Evolutionary conservation across 352 stramenopile species (phyloP).

Genomic region (Pythium biforme): DNA sequence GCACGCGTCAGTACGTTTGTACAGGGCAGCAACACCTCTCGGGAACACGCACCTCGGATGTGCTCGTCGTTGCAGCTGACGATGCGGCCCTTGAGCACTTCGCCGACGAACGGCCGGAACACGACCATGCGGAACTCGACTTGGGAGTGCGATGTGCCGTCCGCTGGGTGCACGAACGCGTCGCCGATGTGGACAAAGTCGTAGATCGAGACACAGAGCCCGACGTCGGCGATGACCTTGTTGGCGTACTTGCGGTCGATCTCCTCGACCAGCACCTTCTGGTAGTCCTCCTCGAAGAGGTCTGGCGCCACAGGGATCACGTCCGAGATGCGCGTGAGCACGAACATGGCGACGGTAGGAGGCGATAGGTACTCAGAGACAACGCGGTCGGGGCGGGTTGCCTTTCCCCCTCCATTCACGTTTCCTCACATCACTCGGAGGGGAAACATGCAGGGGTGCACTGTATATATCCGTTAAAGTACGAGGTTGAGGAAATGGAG

Average conservation of each 20-base stretch:
- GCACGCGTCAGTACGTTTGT: too few relatives aligned
- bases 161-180: slow-evolving; percentile 79
- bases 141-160: slow-evolving; percentile 86
- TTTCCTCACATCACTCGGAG: too few relatives aligned
- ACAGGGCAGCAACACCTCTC: too few relatives aligned
- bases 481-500: slow-evolving; percentile 1
- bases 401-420: slow-evolving; percentile 4
- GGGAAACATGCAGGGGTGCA: slow-evolving; percentile 1
- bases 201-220: slow-evolving; percentile 87
- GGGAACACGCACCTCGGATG: slow-evolving; percentile 61
- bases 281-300: slow-evolving; percentile 82
- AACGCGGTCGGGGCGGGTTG: not conserved
- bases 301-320: slow-evolving; percentile 80
- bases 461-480: not conserved
- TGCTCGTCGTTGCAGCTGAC: slow-evolving; percentile 88
- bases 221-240: slow-evolving; percentile 87
- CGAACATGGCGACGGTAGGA: slow-evolving; percentile 55
- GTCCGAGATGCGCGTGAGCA: slow-evolving; percentile 82
- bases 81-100: slow-evolving; percentile 88
- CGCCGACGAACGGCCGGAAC: slow-evolving; percentile 85
- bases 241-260: slow-evolving; percentile 91
- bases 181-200: slow-evolving; percentile 89
- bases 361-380: not conserved
- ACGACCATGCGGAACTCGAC: slow-evolving; percentile 90
- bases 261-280: slow-evolving; percentile 84